Evolutionary conservation across 1,284 basidiomycete genomes (phyloP), one percentile per base, ranked within the genome.

Genomic region (Agaricales sp.): DNA sequence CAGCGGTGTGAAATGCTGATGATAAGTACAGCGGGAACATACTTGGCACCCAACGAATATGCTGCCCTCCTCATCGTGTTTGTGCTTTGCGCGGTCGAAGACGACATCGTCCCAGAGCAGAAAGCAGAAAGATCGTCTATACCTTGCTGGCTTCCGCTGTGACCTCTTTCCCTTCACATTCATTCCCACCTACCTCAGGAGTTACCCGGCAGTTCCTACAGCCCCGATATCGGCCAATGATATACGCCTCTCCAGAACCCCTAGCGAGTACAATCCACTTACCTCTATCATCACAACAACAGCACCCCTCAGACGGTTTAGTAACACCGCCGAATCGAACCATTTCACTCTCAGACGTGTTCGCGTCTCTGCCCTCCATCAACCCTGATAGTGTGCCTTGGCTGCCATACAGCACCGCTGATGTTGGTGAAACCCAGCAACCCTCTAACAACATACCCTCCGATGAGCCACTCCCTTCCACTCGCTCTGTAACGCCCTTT

Each of bases 1-100:
- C n/a, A n/a, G n/a, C n/a, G n/a, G 45, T 12, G 35, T 30, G n/a
- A 35, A 54, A 46, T 43, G 52, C 37, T 45, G 51, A 6, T 52
- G 26, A 51, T 2, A 26, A 49, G 49, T 43, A 25, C 55, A 80
- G 80, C 56, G 81, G 81, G 1, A 84, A 82, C 50, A 66, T 76
- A 2, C 63, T 84, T 3, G 82, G 81, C 21, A 80, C 74, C 3
- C 68, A 78, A 22, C 81, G 77, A 55, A 70, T 68, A 35, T 78
- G 78, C 0, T 82, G 80, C 63, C 8, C 53, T 63, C 21, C 64
- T 60, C 30, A 73, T 73, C 2, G 68, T 69, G 54, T 74, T 71
- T 6, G 67, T 67, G n/a, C 61, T 62, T 26, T 74, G 74, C 49
- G 73, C 71, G 71, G 66, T 67, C 21, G 58, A 62, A 23, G 45